Evolutionary conservation across 345 rosid genomes (phyloP).

Genomic region (Punica granatum): DNA sequence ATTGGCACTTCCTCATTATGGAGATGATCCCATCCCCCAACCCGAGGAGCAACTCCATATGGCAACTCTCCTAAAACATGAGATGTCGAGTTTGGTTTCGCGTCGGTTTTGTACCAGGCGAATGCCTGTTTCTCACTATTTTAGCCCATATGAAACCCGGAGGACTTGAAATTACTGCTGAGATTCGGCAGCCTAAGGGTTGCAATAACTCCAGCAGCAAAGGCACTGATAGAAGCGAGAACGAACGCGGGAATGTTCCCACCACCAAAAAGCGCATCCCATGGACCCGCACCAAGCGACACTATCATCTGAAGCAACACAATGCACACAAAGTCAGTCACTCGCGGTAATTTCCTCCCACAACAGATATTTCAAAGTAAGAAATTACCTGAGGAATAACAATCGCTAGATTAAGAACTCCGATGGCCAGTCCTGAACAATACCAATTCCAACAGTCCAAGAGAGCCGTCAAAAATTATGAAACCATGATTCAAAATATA

Average conservation of each 20-base stretch:
- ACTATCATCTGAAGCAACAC: constrained; percentile 55
- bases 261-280: constrained; percentile 96
- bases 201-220: constrained; percentile 68
- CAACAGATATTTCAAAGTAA: background rate
- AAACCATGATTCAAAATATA: background rate
- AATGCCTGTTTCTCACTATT: background rate
- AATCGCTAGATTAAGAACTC: constrained; percentile 88
- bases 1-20: background rate
- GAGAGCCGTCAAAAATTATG: background rate
- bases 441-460: background rate
- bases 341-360: background rate
- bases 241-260: constrained; percentile 93
- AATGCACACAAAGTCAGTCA: constrained; percentile 7
- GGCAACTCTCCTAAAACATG: background rate
- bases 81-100: background rate
- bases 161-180: constrained; percentile 51
- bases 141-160: constrained; percentile 81
- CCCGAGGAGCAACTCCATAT: background rate
- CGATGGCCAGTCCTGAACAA: constrained; percentile 84
- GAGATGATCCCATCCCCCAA: background rate
- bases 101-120: background rate
- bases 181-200: constrained; percentile 60
- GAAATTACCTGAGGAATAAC: constrained; percentile 74
- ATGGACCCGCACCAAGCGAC: constrained; percentile 92
- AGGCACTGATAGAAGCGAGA: constrained; percentile 62